Base-by-base conservation (phyloP, 2,329 filamentous ascomycete species). In the Pestalotiopsis sp. region DNA sequence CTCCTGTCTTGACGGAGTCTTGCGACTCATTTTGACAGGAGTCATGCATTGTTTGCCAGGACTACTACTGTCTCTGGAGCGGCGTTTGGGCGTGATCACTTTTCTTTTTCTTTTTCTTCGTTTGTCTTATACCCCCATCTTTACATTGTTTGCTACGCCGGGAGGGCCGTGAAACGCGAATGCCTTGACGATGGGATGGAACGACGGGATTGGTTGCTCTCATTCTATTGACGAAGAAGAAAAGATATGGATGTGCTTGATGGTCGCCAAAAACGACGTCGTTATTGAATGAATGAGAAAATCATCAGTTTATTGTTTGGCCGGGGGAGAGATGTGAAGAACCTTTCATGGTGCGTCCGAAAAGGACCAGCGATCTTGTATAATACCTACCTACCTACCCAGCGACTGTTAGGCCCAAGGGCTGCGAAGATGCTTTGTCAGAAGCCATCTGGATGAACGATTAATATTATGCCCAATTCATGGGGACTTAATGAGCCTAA, bases 51-150 rank as follows among this genome's bases (percentile, higher is more conserved):
- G 58, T 20, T 35, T 52, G n/a, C 17, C 14, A 61, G 26, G 24
- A 35, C 26, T 35, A 30, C 40, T 30, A 30, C 40, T 30, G 24
- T 63, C 38, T 52, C n/a, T 39, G 68, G 67, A 38, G 56, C 59
- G 69, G 76, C 76, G 72, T 76, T 73, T 68, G 73, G 71, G 73
- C 26, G 38, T 30, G 58, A 13, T 72, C 72, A 71, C 67, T 72
- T 75, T 70, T 75, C 72, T 76, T 74, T 71, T 74, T 75, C 74
- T 73, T 52, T 71, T 74, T 75, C 74, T 72, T 52, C 17, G 74
- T 77, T 77, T 78, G 73, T 77, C 75, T 76, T 80, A 76, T 79
- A 81, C 75, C 80, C 78, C 74, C 78, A 77, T 73, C 75, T 79
- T 76, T 75, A 79, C 73, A 78, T 68, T 76, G 72, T 77, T 77